Evolutionary conservation across 2,329 filamentous ascomycete species (phyloP).

Genomic region (Blastomyces emzantsi): DNA sequence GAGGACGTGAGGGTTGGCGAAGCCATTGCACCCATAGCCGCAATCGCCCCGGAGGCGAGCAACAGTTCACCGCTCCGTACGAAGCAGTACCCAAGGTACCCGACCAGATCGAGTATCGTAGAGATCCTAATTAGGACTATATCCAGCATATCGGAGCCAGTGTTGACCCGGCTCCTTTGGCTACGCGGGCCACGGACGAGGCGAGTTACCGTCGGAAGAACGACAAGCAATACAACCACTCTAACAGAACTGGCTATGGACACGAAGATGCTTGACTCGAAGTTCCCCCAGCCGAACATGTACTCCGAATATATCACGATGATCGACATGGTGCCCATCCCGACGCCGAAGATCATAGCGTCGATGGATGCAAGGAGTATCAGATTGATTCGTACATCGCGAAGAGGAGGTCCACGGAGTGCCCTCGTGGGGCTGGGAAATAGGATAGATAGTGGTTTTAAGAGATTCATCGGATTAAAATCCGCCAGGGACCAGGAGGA

Average conservation of each 20-base stretch:
- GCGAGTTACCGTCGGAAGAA: constrained; percentile 70
- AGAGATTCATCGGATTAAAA: constrained; percentile 53
- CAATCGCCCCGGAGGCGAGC: constrained; percentile 60
- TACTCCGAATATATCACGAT: constrained; percentile 74
- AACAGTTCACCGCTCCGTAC: constrained; percentile 56
- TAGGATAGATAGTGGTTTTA: constrained; percentile 69
- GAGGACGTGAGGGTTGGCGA: constrained; percentile 75
- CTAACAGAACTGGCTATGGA: constrained; percentile 69
- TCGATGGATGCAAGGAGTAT: constrained; percentile 71
- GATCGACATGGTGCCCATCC: constrained; percentile 72
- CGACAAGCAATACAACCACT: constrained; percentile 62
- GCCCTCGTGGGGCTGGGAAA: constrained; percentile 48
- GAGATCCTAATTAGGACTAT: constrained; percentile 65
- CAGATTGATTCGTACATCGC: constrained; percentile 66
- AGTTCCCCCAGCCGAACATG: constrained; percentile 71
- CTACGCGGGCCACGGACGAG: constrained; percentile 49
- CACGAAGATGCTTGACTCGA: constrained; percentile 72
- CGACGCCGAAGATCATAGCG: constrained; percentile 68
- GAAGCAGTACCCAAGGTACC: constrained; percentile 65
- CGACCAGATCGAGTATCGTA: constrained; percentile 65
- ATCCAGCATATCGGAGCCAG: constrained; percentile 70
- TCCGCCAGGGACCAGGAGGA: constrained; percentile 27
- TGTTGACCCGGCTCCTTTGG: constrained; percentile 39
- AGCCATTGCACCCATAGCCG: constrained; percentile 73
- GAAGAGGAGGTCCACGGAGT: constrained; percentile 41